Conservation (phyloP, 805 yeast species). For the Metschnikowia kunwiensis region DNA sequence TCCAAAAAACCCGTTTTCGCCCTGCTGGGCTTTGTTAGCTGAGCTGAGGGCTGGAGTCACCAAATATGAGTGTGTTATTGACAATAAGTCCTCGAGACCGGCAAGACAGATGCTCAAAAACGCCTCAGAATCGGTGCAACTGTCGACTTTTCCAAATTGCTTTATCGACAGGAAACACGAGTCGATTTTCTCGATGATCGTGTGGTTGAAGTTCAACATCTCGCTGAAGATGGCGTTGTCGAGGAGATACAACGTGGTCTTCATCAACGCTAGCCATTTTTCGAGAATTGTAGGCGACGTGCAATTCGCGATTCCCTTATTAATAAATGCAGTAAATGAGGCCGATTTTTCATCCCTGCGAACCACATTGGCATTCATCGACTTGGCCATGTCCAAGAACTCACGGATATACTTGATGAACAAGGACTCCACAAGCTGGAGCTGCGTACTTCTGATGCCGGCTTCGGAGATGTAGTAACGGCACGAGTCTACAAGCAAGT, state of each 20-base stretch:
- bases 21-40: constrained; percentile 9
- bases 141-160: constrained; percentile 14
- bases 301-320: constrained; percentile 46
- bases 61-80: constrained; percentile 55
- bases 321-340: constrained; percentile 42
- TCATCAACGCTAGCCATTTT: constrained; percentile 49
- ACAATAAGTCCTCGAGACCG: constrained; percentile 67
- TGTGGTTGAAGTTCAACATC: constrained; percentile 50
- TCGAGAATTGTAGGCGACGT: constrained; percentile 42
- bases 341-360: constrained; percentile 34
- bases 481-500: constrained; percentile 37
- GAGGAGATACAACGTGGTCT: constrained; percentile 50
- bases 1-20: constrained; percentile 57
- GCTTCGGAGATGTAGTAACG: constrained; percentile 21
- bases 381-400: constrained; percentile 31
- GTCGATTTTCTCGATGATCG: constrained; percentile 42
- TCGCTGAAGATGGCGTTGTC: constrained; percentile 54
- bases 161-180: constrained; percentile 28
- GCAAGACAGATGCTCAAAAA: constrained; percentile 45
- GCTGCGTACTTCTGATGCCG: constrained; percentile 11
- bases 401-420: constrained; percentile 29
- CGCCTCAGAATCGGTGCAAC: constrained; percentile 36
- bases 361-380: constrained; percentile 25
- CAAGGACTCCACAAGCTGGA: constrained; percentile 29
- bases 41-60: constrained; percentile 30